phyloP scores from a whole-genome alignment of 2,329 filamentous ascomycete genomes.

The Claviceps spartinae region DNA sequence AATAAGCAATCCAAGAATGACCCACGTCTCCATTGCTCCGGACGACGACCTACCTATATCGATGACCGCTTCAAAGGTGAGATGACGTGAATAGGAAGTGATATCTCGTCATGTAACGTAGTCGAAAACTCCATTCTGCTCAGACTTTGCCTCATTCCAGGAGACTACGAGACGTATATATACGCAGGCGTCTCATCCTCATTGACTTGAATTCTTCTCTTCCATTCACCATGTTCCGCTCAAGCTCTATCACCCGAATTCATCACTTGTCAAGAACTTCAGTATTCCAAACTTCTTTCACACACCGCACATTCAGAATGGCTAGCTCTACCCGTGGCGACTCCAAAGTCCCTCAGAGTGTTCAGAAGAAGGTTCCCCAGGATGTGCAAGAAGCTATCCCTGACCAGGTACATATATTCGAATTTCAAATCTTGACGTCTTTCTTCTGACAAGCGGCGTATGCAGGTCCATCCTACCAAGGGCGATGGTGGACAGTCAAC shows the following conservation, averaged over 20 bases:
- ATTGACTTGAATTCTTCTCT: not conserved
- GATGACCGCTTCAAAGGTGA: not conserved
- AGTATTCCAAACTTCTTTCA: not conserved
- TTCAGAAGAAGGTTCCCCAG: constrained; percentile 10
- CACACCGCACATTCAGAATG: not conserved
- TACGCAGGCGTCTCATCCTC: not conserved
- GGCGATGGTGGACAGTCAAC: constrained; percentile 8
- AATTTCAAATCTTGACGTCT: not conserved
- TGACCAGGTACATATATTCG: constrained; percentile 7
- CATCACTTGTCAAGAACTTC: not conserved
- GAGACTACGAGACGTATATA: not conserved
- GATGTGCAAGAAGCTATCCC: constrained; percentile 10
- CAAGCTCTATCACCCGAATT: not conserved
- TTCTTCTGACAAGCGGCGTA: no score
- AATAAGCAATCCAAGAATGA: not conserved
- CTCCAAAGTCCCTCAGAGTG: not conserved
- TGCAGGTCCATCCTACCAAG: constrained; percentile 12
- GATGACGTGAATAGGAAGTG: not conserved
- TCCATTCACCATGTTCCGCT: not conserved
- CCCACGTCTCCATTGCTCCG: not conserved
- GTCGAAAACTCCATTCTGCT: not conserved
- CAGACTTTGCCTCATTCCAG: not conserved
- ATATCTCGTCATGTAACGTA: not conserved
- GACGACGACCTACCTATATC: not conserved
- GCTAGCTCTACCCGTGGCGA: not conserved